phyloP scores from a whole-genome alignment of 1,284 basidiomycete genomes.

The Stereum hirsutum region DNA sequence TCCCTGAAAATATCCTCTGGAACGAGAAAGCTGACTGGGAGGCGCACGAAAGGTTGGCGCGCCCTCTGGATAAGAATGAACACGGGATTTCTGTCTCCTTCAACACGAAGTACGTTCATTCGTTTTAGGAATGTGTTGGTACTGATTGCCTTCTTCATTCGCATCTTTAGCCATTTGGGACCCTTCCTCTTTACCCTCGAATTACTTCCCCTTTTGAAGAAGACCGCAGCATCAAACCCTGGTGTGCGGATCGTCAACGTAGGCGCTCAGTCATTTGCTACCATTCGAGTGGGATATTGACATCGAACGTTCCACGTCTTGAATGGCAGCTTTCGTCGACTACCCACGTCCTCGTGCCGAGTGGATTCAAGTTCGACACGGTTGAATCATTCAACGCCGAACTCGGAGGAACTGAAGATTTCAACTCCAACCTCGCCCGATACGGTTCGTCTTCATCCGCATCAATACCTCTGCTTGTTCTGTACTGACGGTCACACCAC shows the following conservation, averaged over 20 bases:
- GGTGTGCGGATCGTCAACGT: slow-evolving; percentile 12
- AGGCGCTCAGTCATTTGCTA: not conserved
- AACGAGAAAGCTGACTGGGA: not conserved
- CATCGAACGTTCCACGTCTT: slow-evolving; percentile 8
- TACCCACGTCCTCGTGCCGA: too few species aligned
- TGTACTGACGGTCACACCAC: not conserved
- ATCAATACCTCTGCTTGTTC: not conserved
- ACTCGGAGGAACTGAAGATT: slow-evolving; percentile 9
- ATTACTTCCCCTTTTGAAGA: slow-evolving; percentile 11
- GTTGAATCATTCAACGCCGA: slow-evolving; percentile 11
- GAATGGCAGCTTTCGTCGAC: too few species aligned
- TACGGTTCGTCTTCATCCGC: slow-evolving; percentile 5
- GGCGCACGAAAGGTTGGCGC: not conserved
- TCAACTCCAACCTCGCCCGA: slow-evolving; percentile 10
- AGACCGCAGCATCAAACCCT: slow-evolving; percentile 5
- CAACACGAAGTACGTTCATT: not conserved
- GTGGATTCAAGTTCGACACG: too few species aligned
- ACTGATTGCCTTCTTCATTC: not conserved
- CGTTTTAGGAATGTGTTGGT: not conserved
- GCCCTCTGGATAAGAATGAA: not conserved
- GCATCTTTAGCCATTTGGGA: slow-evolving; percentile 8
- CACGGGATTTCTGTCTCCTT: not conserved
- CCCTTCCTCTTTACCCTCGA: slow-evolving; percentile 10
- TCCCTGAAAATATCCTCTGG: not conserved
- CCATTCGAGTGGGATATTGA: not conserved